Evolutionary conservation across 495 filamentous ascomycete species (phyloP).

Genomic region (Polyplosphaeria fusca): DNA sequence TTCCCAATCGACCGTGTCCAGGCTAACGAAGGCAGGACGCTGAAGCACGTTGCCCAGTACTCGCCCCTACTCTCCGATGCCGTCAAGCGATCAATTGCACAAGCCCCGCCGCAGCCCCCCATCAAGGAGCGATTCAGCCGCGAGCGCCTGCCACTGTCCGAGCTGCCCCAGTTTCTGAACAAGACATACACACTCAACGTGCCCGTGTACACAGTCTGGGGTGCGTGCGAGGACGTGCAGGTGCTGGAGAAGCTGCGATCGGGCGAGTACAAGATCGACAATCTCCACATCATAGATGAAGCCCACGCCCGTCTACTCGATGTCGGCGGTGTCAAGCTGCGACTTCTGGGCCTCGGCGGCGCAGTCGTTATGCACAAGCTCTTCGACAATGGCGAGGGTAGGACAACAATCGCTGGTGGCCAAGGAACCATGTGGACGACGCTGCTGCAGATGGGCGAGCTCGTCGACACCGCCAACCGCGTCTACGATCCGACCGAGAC

Average conservation of each 20-base stretch:
- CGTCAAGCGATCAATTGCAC: slow-evolving; percentile 80
- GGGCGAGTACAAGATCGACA: slow-evolving; percentile 95
- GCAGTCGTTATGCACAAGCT: slow-evolving; percentile 99
- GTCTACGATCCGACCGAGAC: slow-evolving; percentile 98
- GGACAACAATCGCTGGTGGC: slow-evolving; percentile 96
- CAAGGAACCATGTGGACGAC: slow-evolving; percentile 99
- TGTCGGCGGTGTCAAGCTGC: slow-evolving; percentile 91
- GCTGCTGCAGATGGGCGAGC: slow-evolving; percentile 94
- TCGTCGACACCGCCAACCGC: slow-evolving; percentile 95
- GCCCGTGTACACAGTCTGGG: slow-evolving; percentile 98
- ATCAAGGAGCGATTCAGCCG: slow-evolving; percentile 80
- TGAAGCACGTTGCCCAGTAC: slow-evolving; percentile 98
- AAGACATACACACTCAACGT: slow-evolving; percentile 86
- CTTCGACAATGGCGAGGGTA: slow-evolving; percentile 97
- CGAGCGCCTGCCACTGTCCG: slow-evolving; percentile 86
- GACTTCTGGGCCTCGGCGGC: slow-evolving; percentile 88
- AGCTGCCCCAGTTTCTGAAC: slow-evolving; percentile 86
- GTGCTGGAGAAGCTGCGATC: slow-evolving; percentile 98
- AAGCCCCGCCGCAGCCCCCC: slow-evolving; percentile 55
- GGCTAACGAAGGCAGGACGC: slow-evolving; percentile 60
- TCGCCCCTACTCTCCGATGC: slow-evolving; percentile 86
- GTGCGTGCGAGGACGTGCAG: slow-evolving; percentile 96
- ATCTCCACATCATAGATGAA: slow-evolving; percentile 97
- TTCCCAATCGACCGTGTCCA: neutral
- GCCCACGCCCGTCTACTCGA: slow-evolving; percentile 91